Conservation (phyloP, 2,329 filamentous ascomycete genomes). For the Ceratocystis alfenasii region DNA sequence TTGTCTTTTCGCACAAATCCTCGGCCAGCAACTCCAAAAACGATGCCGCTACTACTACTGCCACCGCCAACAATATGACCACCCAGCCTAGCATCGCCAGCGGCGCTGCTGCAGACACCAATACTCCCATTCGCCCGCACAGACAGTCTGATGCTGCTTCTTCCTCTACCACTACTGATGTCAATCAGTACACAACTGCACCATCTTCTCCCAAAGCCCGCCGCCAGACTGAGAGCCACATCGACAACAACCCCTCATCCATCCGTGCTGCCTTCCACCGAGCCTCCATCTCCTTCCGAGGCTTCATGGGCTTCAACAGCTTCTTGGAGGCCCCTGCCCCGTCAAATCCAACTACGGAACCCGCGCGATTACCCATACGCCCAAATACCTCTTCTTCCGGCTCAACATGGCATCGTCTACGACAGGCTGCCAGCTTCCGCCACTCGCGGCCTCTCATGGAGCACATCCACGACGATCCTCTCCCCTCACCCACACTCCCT, state of each 20-base stretch:
- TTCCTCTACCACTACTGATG: not conserved
- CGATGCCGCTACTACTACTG: not conserved
- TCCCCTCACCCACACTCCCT: conserved; percentile 26
- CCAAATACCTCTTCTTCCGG: conserved; percentile 11
- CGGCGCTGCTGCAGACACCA: not conserved
- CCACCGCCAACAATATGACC: conserved; percentile 3
- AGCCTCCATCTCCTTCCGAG: conserved; percentile 44
- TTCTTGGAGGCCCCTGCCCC: conserved; percentile 26
- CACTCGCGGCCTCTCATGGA: conserved; percentile 36
- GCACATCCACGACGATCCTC: conserved; percentile 21
- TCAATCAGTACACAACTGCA: conserved; percentile 28
- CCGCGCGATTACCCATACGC: conserved; percentile 24
- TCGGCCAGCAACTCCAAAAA: conserved; percentile 27
- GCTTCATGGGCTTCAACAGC: conserved; percentile 37
- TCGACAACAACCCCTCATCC: conserved; percentile 27
- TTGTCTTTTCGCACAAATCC: conserved; percentile 31
- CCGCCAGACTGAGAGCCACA: conserved; percentile 26
- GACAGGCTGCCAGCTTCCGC: conserved; percentile 41
- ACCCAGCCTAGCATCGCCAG: not conserved
- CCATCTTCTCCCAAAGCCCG: conserved; percentile 24
- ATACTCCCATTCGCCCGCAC: conserved; percentile 26
- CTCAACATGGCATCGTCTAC: conserved; percentile 37
- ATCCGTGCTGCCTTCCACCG: conserved; percentile 43
- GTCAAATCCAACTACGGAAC: conserved; percentile 33
- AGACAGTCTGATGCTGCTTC: conserved; percentile 12